These are phyloP conservation scores for Adansonia digitata DNA, from an alignment of 345 rosid genomes.

Conservation along the genomic window DNA sequence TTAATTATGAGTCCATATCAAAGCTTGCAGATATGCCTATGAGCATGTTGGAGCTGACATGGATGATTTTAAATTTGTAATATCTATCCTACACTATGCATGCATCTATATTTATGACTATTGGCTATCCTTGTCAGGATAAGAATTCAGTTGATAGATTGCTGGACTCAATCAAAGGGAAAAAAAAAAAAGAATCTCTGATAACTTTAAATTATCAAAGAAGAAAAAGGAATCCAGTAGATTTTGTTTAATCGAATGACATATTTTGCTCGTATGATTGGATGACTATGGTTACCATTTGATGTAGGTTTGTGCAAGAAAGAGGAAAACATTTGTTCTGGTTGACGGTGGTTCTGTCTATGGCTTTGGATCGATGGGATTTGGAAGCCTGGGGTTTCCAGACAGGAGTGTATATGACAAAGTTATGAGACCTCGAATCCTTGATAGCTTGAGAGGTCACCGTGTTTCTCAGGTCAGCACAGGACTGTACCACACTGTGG, in stretches of 20 bases:
- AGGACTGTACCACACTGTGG: conserved; percentile 68
- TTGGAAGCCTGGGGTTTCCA: conserved; percentile 86
- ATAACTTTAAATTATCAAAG: too few relatives aligned
- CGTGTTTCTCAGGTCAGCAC: conserved; percentile 83
- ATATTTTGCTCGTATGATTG: not conserved
- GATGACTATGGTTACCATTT: not conserved
- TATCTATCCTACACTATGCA: not conserved
- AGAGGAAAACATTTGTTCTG: conserved; percentile 88
- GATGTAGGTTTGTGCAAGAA: conserved; percentile 85
- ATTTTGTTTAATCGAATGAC: not conserved
- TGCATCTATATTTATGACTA: not conserved
- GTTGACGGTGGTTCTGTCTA: conserved; percentile 65
- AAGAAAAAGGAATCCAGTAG: not conserved
- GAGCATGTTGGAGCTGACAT: not conserved
- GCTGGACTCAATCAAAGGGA: too few relatives aligned
- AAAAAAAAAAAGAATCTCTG: too few relatives aligned
- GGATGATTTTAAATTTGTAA: not conserved
- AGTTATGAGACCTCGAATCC: conserved; percentile 63
- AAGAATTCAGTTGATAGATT: too few relatives aligned
- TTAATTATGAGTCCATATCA: not conserved
- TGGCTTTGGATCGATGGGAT: conserved; percentile 41
- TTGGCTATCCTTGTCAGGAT: not conserved
- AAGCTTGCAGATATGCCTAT: not conserved
- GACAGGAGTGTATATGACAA: conserved; percentile 72
- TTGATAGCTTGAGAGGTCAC: conserved; percentile 64